A percentile compares a stretch with the other conserved stretches of the same genome.
These are phyloP conservation scores for Solanum chiquidenum DNA, from an alignment of 257 asterid species.

Conservation along the genomic window DNA sequence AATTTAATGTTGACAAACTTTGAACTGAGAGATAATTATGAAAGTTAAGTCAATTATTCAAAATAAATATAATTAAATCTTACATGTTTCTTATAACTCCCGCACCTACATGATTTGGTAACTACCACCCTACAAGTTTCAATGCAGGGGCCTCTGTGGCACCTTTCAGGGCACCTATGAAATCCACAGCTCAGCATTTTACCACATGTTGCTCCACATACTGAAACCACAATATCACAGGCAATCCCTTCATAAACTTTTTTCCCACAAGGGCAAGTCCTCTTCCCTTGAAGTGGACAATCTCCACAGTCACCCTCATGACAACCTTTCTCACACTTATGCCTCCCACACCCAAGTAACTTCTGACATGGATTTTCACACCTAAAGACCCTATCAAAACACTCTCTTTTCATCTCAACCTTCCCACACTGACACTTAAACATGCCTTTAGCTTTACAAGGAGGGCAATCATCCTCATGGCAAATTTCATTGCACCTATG, in stretches of 20 bases:
- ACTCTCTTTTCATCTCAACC: slow-evolving; percentile 49
- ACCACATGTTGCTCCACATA: slow-evolving; percentile 79
- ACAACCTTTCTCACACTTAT: slow-evolving; percentile 70
- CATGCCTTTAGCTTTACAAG: slow-evolving; percentile 43
- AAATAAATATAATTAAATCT: background rate
- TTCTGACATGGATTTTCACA: slow-evolving; percentile 59
- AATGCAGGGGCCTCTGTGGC: slow-evolving; percentile 74
- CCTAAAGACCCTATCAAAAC: slow-evolving; percentile 63
- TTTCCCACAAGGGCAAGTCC: slow-evolving; percentile 91
- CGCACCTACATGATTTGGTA: slow-evolving; percentile 88
- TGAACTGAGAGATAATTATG: background rate
- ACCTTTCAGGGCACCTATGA: slow-evolving; percentile 90
- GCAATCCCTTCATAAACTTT: slow-evolving; percentile 67
- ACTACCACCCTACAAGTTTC: slow-evolving; percentile 67
- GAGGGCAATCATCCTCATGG: slow-evolving; percentile 68
- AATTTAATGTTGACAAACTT: slow-evolving; percentile 19
- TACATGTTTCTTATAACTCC: slow-evolving; percentile 90
- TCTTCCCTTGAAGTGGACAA: slow-evolving; percentile 77
- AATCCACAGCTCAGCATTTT: slow-evolving; percentile 63
- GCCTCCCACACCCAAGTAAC: slow-evolving; percentile 69
- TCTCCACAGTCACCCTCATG: slow-evolving; percentile 75
- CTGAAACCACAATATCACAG: slow-evolving; percentile 59
- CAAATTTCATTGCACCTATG: slow-evolving; percentile 66
- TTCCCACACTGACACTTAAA: slow-evolving; percentile 71
- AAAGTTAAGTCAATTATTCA: background rate